Conservation (phyloP, 352 stramenopile species). For the Globisporangium takayamanum region DNA sequence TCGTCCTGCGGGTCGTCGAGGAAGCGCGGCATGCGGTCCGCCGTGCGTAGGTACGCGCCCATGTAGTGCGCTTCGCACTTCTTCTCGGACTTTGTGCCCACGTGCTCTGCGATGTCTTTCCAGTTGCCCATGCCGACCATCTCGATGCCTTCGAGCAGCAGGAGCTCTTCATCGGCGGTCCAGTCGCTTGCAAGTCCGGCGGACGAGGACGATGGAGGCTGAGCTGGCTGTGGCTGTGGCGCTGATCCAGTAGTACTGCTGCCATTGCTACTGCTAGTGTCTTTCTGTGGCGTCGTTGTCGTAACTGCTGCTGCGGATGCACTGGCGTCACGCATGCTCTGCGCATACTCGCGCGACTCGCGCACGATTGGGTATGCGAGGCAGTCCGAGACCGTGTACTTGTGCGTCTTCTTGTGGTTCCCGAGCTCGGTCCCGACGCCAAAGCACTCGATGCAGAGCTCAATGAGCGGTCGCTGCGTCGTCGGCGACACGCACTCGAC, state of each 20-base stretch:
- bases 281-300: conserved; percentile 16
- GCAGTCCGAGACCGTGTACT: conserved; percentile 80
- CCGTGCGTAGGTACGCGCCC: conserved; percentile 58
- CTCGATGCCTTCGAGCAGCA: conserved; percentile 94
- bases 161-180: conserved; percentile 94
- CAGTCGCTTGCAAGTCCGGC: conserved; percentile 45
- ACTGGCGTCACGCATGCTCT: conserved; percentile 1
- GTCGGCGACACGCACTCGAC: conserved; percentile 44
- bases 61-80: conserved; percentile 90
- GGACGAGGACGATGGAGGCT: not conserved
- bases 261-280: conserved; percentile 11
- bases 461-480: conserved; percentile 43
- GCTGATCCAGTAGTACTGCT: conserved; percentile 8
- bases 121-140: conserved; percentile 97
- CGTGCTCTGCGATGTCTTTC: conserved; percentile 88
- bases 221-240: not conserved
- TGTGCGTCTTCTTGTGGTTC: conserved; percentile 75
- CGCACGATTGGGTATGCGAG: conserved; percentile 69
- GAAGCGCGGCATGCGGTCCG: conserved; percentile 60
- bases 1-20: conserved; percentile 31
- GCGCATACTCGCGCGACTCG: conserved; percentile 22
- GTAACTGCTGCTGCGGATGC: conserved; percentile 2
- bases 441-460: conserved; percentile 96
- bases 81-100: conserved; percentile 80
- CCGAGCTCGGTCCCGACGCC: conserved; percentile 72